Evolutionary conservation across 176 grass and related monocot genomes (phyloP), one percentile per base, ranked within the genome.

Genomic region (Triticum timopheevii): DNA sequence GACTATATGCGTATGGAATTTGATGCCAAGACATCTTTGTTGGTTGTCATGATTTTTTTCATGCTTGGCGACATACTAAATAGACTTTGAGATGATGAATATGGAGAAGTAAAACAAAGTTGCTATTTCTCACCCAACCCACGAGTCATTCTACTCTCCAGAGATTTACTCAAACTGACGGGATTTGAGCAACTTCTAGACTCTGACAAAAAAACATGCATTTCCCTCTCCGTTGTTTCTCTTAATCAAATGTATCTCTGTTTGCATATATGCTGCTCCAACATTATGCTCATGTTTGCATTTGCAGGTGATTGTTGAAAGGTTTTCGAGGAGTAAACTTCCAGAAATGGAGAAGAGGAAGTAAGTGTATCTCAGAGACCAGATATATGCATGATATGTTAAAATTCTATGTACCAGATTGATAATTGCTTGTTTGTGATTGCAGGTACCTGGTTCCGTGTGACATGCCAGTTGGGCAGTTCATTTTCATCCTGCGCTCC

Each of bases 401-500:
- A 35, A 35, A 35, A 35, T 35, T 35, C 34, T 35, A 35, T 6
- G 34, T 35, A 35, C 34, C 34, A 35, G 34, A 35, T 36, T 65
- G 59, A 52, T 38, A 1, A 33, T 33, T 50, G 13, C 10, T 68
- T 31, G 12, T 10, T 76, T 19, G 5, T 36, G 11, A 25, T 17
- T 63, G 81, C 74, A 84, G 81, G 28, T 88, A 88, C 38, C 36
- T 88, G 9, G 74, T 72, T 88, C 65, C 81, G 8, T 35, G 81
- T 61, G 87, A 82, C 8, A 88, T 88, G 81, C 79, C 88, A 5
- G 86, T 97, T 23, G 95, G 95, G 10, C 95, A 97, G 50, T 92
- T 97, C 63, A 97, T 97, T 85, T 93, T 83, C 80, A 86, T 92
- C 75, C 87, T 97, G 76, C 65, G 88, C 35, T 45, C 73, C n/a